Evolutionary conservation across 139 green algal species (phyloP).

Genomic region (Chlamydomonas sp.): DNA sequence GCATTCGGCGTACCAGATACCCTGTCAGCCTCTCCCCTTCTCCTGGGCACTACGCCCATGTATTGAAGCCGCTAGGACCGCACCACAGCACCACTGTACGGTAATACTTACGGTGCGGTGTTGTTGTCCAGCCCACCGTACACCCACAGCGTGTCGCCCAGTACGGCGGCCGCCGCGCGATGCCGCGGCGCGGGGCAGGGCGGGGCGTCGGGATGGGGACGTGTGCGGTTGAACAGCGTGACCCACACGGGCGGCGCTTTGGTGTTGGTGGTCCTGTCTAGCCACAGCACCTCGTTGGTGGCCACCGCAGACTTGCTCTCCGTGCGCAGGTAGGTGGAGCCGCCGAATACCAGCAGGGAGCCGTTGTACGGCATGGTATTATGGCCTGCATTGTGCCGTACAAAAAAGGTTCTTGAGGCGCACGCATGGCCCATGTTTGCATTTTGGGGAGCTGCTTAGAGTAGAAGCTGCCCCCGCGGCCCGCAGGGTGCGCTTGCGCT

Average conservation of each 20-base stretch:
- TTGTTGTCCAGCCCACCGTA: conserved; percentile 1
- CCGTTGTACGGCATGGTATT: not conserved
- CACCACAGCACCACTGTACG: too few species aligned
- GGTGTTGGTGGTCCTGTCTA: not conserved
- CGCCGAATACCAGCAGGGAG: conserved; percentile 4
- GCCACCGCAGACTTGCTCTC: conserved; percentile 9
- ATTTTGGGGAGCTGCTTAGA: too few species aligned
- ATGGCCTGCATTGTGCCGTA: not conserved
- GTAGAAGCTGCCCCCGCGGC: too few species aligned
- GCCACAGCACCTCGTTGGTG: conserved; percentile 2
- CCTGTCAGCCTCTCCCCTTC: too few species aligned
- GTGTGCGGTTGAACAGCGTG: not conserved
- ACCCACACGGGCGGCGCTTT: not conserved
- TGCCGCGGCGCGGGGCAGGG: not conserved
- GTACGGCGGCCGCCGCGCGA: not conserved
- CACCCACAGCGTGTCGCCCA: not conserved
- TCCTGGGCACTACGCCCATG: too few species aligned
- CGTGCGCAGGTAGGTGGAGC: not conserved
- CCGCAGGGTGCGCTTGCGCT: too few species aligned
- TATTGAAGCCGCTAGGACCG: too few species aligned
- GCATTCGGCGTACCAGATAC: too few species aligned
- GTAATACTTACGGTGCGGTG: not conserved
- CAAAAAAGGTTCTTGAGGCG: too few species aligned
- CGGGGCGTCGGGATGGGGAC: not conserved
- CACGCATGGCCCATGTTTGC: too few species aligned